phyloP scores from a whole-genome alignment of 305 asterid genomes.

The Fraxinus sp. region DNA sequence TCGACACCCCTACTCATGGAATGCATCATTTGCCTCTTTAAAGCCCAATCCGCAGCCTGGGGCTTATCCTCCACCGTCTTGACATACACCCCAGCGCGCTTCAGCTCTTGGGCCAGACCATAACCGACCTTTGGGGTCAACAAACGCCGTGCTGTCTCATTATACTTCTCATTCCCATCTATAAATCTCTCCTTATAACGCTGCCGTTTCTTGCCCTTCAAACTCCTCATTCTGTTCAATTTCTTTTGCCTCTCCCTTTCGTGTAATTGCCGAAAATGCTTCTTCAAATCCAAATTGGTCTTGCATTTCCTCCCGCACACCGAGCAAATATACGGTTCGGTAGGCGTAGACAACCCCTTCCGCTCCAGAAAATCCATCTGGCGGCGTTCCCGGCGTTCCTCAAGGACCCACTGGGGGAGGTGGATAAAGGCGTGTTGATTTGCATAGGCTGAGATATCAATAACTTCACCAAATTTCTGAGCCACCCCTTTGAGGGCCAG shows the following conservation, averaged over 20 bases:
- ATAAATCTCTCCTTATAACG: conserved; percentile 72
- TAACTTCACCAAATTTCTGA: conserved; percentile 65
- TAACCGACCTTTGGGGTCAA: conserved; percentile 69
- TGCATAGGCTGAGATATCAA: conserved; percentile 81
- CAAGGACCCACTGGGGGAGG: conserved; percentile 80
- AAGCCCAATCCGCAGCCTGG: conserved; percentile 94
- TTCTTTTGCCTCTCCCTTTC: conserved; percentile 88
- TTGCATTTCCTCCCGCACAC: conserved; percentile 82
- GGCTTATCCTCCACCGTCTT: conserved; percentile 92
- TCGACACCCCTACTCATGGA: conserved; percentile 86
- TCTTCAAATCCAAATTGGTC: conserved; percentile 65
- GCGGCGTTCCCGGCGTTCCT: conserved; percentile 70
- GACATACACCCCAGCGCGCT: conserved; percentile 85
- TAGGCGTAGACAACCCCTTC: conserved; percentile 40
- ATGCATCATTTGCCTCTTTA: conserved; percentile 88
- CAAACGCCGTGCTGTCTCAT: conserved; percentile 66
- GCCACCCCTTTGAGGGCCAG: conserved; percentile 64
- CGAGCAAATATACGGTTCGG: conserved; percentile 61
- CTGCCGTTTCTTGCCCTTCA: conserved; percentile 88
- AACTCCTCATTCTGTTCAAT: conserved; percentile 63
- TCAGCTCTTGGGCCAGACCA: conserved; percentile 75
- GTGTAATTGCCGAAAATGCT: conserved; percentile 77
- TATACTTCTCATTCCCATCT: conserved; percentile 73
- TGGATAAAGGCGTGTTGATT: conserved; percentile 90
- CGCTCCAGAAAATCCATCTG: conserved; percentile 61